Base-by-base conservation (phyloP, 208 protist genomes). In the Trypanosoma platydactyli region DNA sequence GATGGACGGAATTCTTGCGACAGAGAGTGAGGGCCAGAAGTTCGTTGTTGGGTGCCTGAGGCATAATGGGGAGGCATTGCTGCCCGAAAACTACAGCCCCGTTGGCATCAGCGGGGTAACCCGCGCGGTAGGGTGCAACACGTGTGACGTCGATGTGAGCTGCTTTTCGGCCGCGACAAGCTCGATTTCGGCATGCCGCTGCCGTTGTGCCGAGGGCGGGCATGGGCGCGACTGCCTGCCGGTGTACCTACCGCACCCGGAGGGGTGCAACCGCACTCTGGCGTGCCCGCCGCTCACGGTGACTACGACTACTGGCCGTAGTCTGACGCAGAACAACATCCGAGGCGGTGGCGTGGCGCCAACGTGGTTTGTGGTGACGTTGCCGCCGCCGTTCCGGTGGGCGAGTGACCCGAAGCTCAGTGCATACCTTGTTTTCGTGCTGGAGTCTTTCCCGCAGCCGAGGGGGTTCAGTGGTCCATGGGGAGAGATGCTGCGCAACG, bases 401-500 rank as follows among this genome's bases (percentile, higher is more conserved):
- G 35, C 9, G 20, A 9, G 49, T 29, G 35, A 55, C 24, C 11
- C 59, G 15, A 7, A 44, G 5, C 42, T 65, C 12, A 5, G n/a
- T 4, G 4, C 30, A 18, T 46, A 52, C 35, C 42, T 65, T 3
- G 20, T 1, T n/a, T 56, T 65, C 29, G 5, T 24, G 30, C 44
- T 53, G 42, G 44, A 5, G 33, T 65, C 59, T 9, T 1, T 6
- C 9, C 2, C 20, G 42, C 59, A 65, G 25, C 59, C 59, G 25
- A 46, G 9, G 9, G 59, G 59, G 3, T 65, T 46, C 50, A 55
- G 50, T 53, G 59, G 59, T 3, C 59, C 22, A 22, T 65, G 59
- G 59, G 59, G 59, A 4, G 59, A 30, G n/a, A 53, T 53, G 49
- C 38, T 65, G 44, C 59, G 59, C 35, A 65, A 65, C n/a, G 29